Conservation (phyloP, 2,329 filamentous ascomycete species). For the Xylaria sp. region DNA sequence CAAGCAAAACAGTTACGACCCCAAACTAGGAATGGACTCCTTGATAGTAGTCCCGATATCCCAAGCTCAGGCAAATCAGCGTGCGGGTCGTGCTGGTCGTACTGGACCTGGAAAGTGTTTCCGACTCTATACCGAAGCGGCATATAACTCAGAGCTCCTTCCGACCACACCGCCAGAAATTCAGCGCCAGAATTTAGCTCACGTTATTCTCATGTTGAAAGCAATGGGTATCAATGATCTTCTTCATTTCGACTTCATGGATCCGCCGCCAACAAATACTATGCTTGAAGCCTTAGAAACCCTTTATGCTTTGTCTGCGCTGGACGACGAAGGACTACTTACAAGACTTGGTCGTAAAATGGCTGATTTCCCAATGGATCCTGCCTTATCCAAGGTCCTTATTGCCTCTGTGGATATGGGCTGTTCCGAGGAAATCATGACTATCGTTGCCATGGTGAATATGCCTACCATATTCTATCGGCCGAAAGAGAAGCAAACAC, state of each 20-base stretch:
- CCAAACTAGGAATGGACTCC: conserved; percentile 97
- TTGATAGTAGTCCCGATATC: conserved; percentile 96
- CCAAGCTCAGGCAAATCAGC: conserved; percentile 94
- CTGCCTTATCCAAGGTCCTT: conserved; percentile 87
- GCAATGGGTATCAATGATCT: conserved; percentile 99
- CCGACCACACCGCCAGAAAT: conserved; percentile 97
- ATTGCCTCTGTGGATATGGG: conserved; percentile 87
- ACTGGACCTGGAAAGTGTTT: conserved; percentile 98
- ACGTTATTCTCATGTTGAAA: conserved; percentile 97
- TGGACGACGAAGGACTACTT: conserved; percentile 94
- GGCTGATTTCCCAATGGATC: conserved; percentile 99
- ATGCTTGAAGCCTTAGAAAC: conserved; percentile 98
- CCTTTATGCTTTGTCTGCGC: conserved; percentile 87
- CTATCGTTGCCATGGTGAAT: conserved; percentile 93
- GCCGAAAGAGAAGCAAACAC: conserved; percentile 95
- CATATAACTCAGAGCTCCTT: conserved; percentile 96
- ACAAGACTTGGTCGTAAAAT: conserved; percentile 94
- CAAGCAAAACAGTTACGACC: conserved; percentile 97
- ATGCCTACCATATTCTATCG: conserved; percentile 90
- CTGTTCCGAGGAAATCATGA: conserved; percentile 94
- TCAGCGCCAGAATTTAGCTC: conserved; percentile 90
- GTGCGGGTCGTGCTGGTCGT: conserved; percentile 90
- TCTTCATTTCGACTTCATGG: conserved; percentile 98
- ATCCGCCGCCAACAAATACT: conserved; percentile 95
- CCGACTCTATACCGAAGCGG: conserved; percentile 92